Evolutionary conservation across 805 yeast genomes (phyloP).

Genomic region (Ogataea nonfermentans): DNA sequence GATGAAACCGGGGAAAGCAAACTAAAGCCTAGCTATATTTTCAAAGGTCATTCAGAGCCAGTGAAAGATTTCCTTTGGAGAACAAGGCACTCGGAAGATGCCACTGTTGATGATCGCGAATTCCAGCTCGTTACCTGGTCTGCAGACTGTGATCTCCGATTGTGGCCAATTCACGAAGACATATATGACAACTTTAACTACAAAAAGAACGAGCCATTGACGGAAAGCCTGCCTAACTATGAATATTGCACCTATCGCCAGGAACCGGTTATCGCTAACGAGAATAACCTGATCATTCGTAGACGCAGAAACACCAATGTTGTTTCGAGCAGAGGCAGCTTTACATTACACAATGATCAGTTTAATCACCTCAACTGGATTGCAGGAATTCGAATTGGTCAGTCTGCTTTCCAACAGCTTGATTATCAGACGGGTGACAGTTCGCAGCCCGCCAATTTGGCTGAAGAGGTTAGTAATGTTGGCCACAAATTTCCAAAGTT

Average conservation of each 20-base stretch:
- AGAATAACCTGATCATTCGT: constrained; percentile 25
- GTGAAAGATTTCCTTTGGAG: constrained; percentile 91
- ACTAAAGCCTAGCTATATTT: constrained; percentile 54
- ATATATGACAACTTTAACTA: constrained; percentile 47
- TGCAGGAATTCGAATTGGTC: constrained; percentile 82
- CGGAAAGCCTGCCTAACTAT: constrained; percentile 37
- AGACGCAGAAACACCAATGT: constrained; percentile 19
- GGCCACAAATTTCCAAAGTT: constrained; percentile 89
- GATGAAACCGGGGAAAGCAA: constrained; percentile 35
- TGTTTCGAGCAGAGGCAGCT: constrained; percentile 29
- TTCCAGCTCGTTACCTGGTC: constrained; percentile 95
- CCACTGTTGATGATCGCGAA: constrained; percentile 64
- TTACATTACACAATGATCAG: constrained; percentile 38
- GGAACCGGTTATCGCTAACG: constrained; percentile 41
- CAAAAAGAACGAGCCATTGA: constrained; percentile 37
- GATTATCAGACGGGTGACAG: constrained; percentile 34
- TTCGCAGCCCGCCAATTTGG: constrained; percentile 58
- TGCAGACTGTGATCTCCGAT: constrained; percentile 75
- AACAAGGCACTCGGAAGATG: constrained; percentile 46
- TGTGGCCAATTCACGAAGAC: constrained; percentile 68
- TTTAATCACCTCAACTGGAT: constrained; percentile 84
- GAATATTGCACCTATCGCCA: constrained; percentile 45
- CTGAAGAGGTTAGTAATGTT: constrained; percentile 86
- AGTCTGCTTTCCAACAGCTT: constrained; percentile 38
- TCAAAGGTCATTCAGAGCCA: constrained; percentile 81